Conservation (phyloP, 805 yeast genomes). For the Torulaspora gathmanii region DNA sequence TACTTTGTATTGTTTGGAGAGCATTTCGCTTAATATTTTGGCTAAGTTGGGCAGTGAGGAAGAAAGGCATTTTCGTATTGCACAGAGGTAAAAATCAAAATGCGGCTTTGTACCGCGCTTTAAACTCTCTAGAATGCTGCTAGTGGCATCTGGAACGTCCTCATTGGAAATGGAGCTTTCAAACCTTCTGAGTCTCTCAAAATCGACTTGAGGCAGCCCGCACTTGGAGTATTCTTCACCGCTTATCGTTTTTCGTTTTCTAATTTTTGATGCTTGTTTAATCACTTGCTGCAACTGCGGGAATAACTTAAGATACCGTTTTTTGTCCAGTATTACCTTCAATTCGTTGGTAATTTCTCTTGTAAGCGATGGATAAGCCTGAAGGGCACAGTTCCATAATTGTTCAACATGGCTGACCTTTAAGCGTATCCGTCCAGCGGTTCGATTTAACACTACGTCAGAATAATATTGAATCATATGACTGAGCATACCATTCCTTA, state of each 20-base stretch:
- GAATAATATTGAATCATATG: slow-evolving; percentile 20
- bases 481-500: slow-evolving; percentile 18
- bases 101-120: slow-evolving; percentile 25
- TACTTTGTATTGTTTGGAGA: slow-evolving; percentile 13
- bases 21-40: slow-evolving; percentile 17
- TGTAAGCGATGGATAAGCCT: slow-evolving; percentile 20
- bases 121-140: slow-evolving; percentile 16
- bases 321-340: slow-evolving; percentile 14
- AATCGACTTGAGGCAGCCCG: slow-evolving; percentile 12
- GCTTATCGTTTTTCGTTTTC: slow-evolving; percentile 5
- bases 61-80: slow-evolving; percentile 20
- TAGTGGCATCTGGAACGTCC: slow-evolving; percentile 15
- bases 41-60: slow-evolving; percentile 17
- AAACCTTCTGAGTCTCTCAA: slow-evolving; percentile 10
- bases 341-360: slow-evolving; percentile 26
- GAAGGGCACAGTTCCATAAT: slow-evolving; percentile 22
- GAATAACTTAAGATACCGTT: slow-evolving; percentile 10
- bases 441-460: slow-evolving; percentile 8
- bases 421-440: slow-evolving; percentile 8
- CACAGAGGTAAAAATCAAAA: slow-evolving; percentile 19
- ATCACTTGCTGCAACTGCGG: slow-evolving; percentile 14
- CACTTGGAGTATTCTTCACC: slow-evolving; percentile 8
- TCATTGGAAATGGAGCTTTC: slow-evolving; percentile 6
- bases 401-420: slow-evolving; percentile 16
- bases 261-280: slow-evolving; percentile 3